Base-by-base conservation (phyloP, 1,139 yeast species). In the Eremothecium cymbalariae region DNA sequence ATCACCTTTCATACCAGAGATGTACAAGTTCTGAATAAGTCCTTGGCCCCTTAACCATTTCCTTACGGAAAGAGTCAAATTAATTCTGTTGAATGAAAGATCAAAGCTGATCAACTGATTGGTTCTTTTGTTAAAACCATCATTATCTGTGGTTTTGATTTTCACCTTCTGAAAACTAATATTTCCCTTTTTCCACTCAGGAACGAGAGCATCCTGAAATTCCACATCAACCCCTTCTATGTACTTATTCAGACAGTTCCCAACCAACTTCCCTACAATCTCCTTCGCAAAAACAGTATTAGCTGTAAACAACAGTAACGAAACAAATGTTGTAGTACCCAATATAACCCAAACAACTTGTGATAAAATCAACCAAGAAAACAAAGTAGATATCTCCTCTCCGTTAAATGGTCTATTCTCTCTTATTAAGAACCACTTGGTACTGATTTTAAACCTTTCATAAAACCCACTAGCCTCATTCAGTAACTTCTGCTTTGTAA, bases 11-110 rank as follows among this genome's bases (percentile, higher is more conserved):
- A 78, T 62, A 0, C 90, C 90, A 34, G 63, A 68, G 1, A 80
- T 62, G 37, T 77, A 79, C 30, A 79, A 57, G 43, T 75, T 76
- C 35, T 77, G 64, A 26, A 80, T 70, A 19, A 81, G 58, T 0
- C 93, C 93, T 31, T 69, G 67, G 0, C 85, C 79, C 40, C 72
- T 71, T 33, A 75, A 66, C 88, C 88, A 80, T 53, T 80, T 80
- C 29, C 67, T 65, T 42, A 80, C 71, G 1, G 82, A 74, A 15
- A 80, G 58, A 0, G 80, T 70, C 26, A 79, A 50, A 42, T 73
- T 74, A 42, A 78, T 60, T 12, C 73, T 67, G 35, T 76, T 72
- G 18, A 78, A 63, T 11, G 59, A 59, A 19, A 77, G 67, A 8
- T 61, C 55, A 25, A 64, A 44, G 26, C 44, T 43, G 16, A 48